Conservation (phyloP, 148 eudicot genomes). For the Vaccinium darrowii region DNA sequence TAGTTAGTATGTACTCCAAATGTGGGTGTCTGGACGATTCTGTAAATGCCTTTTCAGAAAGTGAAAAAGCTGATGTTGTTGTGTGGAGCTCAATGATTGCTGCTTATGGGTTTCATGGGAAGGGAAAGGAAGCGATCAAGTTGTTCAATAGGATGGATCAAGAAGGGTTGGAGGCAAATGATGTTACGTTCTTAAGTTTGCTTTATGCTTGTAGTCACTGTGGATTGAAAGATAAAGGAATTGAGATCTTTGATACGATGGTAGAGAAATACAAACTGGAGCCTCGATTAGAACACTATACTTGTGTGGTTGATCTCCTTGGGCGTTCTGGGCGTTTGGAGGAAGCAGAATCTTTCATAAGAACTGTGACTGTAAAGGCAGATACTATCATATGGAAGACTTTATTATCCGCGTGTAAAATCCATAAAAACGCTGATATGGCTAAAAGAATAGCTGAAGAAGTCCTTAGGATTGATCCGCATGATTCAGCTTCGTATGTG, state of each 20-base stretch:
- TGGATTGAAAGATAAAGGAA: slow-evolving; percentile 70
- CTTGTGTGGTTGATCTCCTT: slow-evolving; percentile 77
- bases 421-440: slow-evolving; percentile 61
- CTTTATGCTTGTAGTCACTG: slow-evolving; percentile 82
- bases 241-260: slow-evolving; percentile 60
- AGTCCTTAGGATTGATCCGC: slow-evolving; percentile 52
- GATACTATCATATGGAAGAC: slow-evolving; percentile 87
- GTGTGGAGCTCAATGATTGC: slow-evolving; percentile 77
- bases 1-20: slow-evolving; percentile 84
- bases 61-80: slow-evolving; percentile 47
- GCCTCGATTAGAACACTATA: slow-evolving; percentile 70
- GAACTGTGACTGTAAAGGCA: slow-evolving; percentile 66
- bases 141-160: slow-evolving; percentile 50
- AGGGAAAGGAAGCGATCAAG: slow-evolving; percentile 62
- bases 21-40: slow-evolving; percentile 85
- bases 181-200: slow-evolving; percentile 77
- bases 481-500: slow-evolving; percentile 69
- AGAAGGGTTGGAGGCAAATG: slow-evolving; percentile 56
- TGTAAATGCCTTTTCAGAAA: slow-evolving; percentile 48
- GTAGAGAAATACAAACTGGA: slow-evolving; percentile 38
- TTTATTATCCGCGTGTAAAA: slow-evolving; percentile 74
- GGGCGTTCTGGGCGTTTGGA: slow-evolving; percentile 65
- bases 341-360: slow-evolving; percentile 64
- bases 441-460: slow-evolving; percentile 63
- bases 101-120: slow-evolving; percentile 89